These are phyloP conservation scores for Neospermospora avenae DNA, from an alignment of 2,329 filamentous ascomycete genomes.

Conservation along the genomic window DNA sequence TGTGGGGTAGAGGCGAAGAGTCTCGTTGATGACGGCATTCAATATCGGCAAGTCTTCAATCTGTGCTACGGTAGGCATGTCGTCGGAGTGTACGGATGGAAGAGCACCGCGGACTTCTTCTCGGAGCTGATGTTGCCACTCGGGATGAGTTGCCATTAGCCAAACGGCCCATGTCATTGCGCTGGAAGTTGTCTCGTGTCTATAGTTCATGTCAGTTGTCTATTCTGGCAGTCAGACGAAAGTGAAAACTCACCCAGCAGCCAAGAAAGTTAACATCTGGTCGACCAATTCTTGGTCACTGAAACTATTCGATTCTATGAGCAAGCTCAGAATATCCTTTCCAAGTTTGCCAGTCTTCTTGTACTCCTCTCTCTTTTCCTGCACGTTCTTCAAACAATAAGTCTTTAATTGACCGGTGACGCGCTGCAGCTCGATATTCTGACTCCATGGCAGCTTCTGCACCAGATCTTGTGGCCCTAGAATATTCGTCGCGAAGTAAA, in stretches of 20 bases:
- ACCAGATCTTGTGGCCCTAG: constrained; percentile 61
- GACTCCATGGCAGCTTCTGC: constrained; percentile 59
- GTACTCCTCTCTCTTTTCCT: constrained; percentile 57
- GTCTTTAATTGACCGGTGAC: constrained; percentile 56
- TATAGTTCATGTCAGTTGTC: background rate
- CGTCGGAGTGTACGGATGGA: constrained; percentile 34
- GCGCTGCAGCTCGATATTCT: constrained; percentile 59
- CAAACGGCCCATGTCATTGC: constrained; percentile 70
- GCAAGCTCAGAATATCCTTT: constrained; percentile 74
- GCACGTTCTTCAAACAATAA: constrained; percentile 61
- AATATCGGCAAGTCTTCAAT: constrained; percentile 65
- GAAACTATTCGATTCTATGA: constrained; percentile 72
- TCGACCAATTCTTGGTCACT: constrained; percentile 73
- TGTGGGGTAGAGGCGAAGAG: constrained; percentile 63
- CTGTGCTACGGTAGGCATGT: constrained; percentile 36
- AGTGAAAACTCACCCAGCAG: constrained; percentile 52
- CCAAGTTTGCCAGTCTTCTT: constrained; percentile 48
- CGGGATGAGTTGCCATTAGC: constrained; percentile 55
- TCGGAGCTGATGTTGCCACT: constrained; percentile 56
- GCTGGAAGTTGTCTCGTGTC: constrained; percentile 75
- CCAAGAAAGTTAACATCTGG: constrained; percentile 85
- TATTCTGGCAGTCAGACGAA: background rate
- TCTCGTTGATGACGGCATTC: constrained; percentile 65
- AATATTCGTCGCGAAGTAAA: constrained; percentile 55
- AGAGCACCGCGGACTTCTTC: constrained; percentile 51